phyloP scores from a whole-genome alignment of 257 asterid genomes.

The Solanum neorickii region DNA sequence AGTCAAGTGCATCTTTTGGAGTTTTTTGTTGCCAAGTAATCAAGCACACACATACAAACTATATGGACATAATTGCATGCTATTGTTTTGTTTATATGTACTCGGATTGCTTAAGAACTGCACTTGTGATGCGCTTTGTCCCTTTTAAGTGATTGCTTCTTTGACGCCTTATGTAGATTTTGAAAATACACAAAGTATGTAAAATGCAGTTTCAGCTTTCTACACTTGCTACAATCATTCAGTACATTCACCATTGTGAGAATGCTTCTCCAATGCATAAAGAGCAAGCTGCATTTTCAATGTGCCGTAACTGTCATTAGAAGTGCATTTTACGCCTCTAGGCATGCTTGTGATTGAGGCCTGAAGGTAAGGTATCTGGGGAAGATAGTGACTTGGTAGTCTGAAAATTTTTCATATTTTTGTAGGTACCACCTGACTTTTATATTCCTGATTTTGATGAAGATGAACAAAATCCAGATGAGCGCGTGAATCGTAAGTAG shows the following conservation, averaged over 20 bases:
- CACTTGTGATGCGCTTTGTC: not conserved
- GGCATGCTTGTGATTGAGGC: not conserved
- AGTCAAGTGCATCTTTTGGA: conserved; percentile 1
- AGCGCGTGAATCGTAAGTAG: conserved; percentile 74
- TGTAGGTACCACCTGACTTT: conserved; percentile 93
- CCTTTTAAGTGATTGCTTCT: not conserved
- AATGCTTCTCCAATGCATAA: not conserved
- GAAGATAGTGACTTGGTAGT: not conserved
- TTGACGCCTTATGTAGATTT: not conserved
- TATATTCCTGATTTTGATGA: conserved; percentile 89
- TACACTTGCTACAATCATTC: not conserved
- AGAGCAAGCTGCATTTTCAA: not conserved
- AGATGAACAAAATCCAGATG: conserved; percentile 83
- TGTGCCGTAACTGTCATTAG: not conserved
- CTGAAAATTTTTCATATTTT: not conserved
- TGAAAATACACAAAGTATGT: not conserved
- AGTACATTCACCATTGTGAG: not conserved
- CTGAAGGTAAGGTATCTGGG: not conserved
- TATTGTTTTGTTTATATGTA: not conserved
- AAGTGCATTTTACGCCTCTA: not conserved
- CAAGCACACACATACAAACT: not conserved
- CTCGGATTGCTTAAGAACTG: not conserved
- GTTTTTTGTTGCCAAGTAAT: not conserved
- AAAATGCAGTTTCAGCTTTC: not conserved
- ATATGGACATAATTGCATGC: not conserved